Base-by-base conservation (phyloP, 2,329 filamentous ascomycete species). In the Exserohilum rostratum region DNA sequence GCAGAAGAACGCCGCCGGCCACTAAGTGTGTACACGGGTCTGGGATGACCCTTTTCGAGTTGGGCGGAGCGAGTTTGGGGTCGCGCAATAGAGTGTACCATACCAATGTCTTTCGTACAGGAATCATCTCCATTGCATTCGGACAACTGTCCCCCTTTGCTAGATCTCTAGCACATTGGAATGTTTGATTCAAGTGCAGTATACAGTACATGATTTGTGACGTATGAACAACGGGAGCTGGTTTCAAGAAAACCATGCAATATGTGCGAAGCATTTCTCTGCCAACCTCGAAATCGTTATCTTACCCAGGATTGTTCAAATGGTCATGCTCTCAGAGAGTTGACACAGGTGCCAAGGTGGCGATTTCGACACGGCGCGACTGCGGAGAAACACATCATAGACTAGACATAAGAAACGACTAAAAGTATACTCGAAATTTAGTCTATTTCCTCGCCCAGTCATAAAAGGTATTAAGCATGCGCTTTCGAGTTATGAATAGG, bases 21-120 rank as follows among this genome's bases (percentile, higher is more conserved):
- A 72, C 53, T 71, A 68, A 50, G 58, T 30, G 46, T 68, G 61
- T 60, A 66, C 57, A 69, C 52, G 43, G 45, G 52, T 50, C 38
- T 48, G 58, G 50, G 17, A 59, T 58, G 50, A 50, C 46, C 34
- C 31, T 50, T 61, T 46, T 47, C 42, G 46, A 58, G 49, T 29
- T 29, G 42, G 46, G 51, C 27, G 53, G 57, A 50, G 60, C 45
- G 49, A 55, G 57, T 58, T 49, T 47, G 53, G 55, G 47, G 53
- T 47, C 75, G 72, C 74, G 68, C 66, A 72, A 66, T 76, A 76
- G 74, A 76, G 64, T 76, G 74, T 76, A 76, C 65, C 70, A 66
- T 66, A 74, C 62, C 62, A 67, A 64, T 55, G 66, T 53, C 52
- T 65, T 69, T 53, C 29, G 44, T 55, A 48, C 51, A 57, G 39